A percentile compares a stretch with the other conserved stretches of the same genome.
phyloP scores from a whole-genome alignment of 2,329 filamentous ascomycete species.

The Davidsoniella australis region DNA sequence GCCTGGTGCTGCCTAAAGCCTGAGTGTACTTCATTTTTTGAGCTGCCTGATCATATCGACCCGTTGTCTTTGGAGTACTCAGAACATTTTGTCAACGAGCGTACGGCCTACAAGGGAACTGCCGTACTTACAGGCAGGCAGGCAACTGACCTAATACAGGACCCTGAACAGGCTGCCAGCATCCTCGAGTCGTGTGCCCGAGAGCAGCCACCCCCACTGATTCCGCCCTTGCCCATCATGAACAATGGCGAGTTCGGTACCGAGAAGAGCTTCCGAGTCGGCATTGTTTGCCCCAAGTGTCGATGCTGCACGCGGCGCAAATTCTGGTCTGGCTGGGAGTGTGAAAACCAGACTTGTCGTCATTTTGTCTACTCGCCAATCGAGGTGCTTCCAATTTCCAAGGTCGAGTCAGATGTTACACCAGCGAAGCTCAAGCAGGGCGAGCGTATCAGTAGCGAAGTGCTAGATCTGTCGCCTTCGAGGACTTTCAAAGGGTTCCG shows the following conservation, averaged over 20 bases:
- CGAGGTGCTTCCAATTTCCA: conserved; percentile 13
- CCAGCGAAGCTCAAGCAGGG: not conserved
- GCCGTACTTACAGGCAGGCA: not conserved
- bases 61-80: conserved; percentile 30
- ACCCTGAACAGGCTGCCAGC: not conserved
- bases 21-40: conserved; percentile 20
- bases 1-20: conserved; percentile 19
- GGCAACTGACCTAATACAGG: not conserved
- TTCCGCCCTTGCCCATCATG: conserved; percentile 23
- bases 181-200: not conserved
- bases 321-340: conserved; percentile 46
- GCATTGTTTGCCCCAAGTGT: conserved; percentile 50
- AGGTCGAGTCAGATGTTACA: not conserved
- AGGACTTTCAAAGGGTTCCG: conserved; percentile 5
- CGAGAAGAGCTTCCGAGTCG: conserved; percentile 36
- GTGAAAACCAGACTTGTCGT: conserved; percentile 31
- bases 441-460: conserved; percentile 7
- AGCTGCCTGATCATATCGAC: conserved; percentile 19
- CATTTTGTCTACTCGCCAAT: conserved; percentile 25
- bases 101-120: conserved; percentile 25
- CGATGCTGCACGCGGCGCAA: conserved; percentile 41
- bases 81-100: conserved; percentile 37
- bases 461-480: conserved; percentile 11
- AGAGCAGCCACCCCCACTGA: conserved; percentile 15
- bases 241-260: conserved; percentile 25